These are phyloP conservation scores for Ilex aquifolium DNA, from an alignment of 257 asterid genomes.

Conservation along the genomic window DNA sequence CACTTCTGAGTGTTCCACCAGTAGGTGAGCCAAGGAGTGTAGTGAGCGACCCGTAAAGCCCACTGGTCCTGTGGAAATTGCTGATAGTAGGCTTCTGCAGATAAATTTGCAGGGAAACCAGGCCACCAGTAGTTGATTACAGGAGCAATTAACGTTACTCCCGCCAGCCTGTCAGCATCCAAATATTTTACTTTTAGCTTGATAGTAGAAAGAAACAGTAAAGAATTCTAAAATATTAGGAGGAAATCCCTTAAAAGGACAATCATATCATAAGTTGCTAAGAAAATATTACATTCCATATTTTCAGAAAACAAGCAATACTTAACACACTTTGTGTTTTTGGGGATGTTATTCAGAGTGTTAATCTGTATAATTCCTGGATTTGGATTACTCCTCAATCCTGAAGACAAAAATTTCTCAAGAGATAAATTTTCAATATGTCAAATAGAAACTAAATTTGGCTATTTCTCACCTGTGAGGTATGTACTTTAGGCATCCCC, in stretches of 20 bases:
- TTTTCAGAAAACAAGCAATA: no score
- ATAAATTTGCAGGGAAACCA: constrained; percentile 51
- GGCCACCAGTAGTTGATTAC: constrained; percentile 81
- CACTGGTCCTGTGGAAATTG: constrained; percentile 53
- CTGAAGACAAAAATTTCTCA: constrained; percentile 2
- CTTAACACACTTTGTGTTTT: no score
- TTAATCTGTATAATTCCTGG: no score
- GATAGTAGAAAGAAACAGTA: no score
- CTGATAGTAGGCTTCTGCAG: constrained; percentile 38
- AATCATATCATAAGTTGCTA: no score
- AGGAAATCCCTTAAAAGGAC: not conserved
- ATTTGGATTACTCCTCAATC: not conserved
- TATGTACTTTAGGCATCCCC: constrained; percentile 80
- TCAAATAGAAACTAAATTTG: no score
- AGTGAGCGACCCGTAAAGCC: constrained; percentile 63
- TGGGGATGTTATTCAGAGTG: no score
- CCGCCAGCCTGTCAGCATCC: constrained; percentile 45
- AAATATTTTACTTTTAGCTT: no score
- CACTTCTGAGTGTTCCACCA: constrained; percentile 79
- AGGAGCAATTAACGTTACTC: constrained; percentile 55
- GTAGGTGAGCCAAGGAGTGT: constrained; percentile 59
- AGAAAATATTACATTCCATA: no score
- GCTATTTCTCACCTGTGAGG: constrained; percentile 39
- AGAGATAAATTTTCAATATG: no score
- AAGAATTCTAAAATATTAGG: not conserved